Conservation (phyloP, 2,329 filamentous ascomycete species). For the Colletotrichum graminicola region DNA sequence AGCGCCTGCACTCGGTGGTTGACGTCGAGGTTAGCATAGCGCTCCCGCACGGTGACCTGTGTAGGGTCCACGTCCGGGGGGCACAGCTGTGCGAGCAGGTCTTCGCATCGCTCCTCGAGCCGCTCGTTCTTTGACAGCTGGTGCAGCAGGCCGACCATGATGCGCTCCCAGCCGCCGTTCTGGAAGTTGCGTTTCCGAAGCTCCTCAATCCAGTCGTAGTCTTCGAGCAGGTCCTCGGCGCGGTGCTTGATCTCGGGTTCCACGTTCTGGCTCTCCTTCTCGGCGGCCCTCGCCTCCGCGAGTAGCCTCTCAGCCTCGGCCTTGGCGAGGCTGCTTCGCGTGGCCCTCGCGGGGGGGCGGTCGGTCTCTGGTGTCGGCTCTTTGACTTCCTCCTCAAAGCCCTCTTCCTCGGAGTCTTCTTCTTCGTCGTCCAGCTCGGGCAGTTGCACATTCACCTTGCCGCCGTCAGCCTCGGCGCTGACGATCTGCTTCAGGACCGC, state of each 20-base stretch:
- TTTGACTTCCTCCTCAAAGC: constrained; percentile 65
- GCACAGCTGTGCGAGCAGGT: constrained; percentile 83
- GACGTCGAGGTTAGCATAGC: constrained; percentile 83
- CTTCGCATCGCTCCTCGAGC: constrained; percentile 79
- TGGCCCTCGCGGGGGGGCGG: constrained; percentile 77
- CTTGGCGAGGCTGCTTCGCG: constrained; percentile 87
- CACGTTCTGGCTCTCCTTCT: constrained; percentile 56
- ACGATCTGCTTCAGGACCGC: constrained; percentile 90
- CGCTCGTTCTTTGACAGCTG: constrained; percentile 84
- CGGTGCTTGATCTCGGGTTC: constrained; percentile 69
- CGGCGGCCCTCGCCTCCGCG: constrained; percentile 68
- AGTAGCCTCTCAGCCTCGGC: constrained; percentile 78
- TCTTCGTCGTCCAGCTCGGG: constrained; percentile 81
- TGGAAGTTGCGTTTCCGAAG: constrained; percentile 86
- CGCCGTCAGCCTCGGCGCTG: constrained; percentile 78
- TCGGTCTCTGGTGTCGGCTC: constrained; percentile 78
- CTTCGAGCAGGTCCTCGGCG: constrained; percentile 79
- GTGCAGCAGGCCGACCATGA: constrained; percentile 87
- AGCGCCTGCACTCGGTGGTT: constrained; percentile 85
- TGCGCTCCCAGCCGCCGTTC: constrained; percentile 91
- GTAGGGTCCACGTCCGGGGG: constrained; percentile 82
- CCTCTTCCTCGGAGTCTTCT: constrained; percentile 73
- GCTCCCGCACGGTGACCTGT: constrained; percentile 76
- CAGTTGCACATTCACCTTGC: constrained; percentile 82
- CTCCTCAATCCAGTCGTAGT: constrained; percentile 87